These are phyloP conservation scores for Yamadazyma atmosphaerica DNA, from an alignment of 1,139 yeast genomes.

Conservation along the genomic window DNA sequence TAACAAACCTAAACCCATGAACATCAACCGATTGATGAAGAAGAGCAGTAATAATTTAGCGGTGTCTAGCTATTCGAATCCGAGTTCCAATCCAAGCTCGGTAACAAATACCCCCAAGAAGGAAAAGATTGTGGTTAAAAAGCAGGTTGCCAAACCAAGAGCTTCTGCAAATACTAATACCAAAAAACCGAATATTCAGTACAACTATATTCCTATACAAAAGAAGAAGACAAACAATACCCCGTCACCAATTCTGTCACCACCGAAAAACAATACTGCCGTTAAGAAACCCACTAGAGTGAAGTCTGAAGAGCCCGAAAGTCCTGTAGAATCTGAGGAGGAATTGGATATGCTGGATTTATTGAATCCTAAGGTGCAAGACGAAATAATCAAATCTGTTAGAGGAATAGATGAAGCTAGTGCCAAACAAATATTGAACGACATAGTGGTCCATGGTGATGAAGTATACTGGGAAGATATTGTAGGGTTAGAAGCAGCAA, in stretches of 20 bases:
- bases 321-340: slow-evolving; percentile 18
- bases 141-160: slow-evolving; percentile 6
- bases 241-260: slow-evolving; percentile 7
- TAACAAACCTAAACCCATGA: slow-evolving; percentile 43
- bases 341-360: slow-evolving; percentile 18
- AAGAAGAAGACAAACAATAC: slow-evolving; percentile 6
- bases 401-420: slow-evolving; percentile 44
- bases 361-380: slow-evolving; percentile 68
- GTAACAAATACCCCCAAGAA: slow-evolving; percentile 18
- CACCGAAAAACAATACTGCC: neutral
- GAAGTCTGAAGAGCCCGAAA: slow-evolving; percentile 11
- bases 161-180: slow-evolving; percentile 9
- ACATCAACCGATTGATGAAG: slow-evolving; percentile 36
- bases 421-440: slow-evolving; percentile 73
- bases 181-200: slow-evolving; percentile 28
- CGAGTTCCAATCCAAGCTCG: slow-evolving; percentile 13
- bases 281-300: slow-evolving; percentile 1
- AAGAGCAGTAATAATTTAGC: slow-evolving; percentile 2
- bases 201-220: slow-evolving; percentile 26
- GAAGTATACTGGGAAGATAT: slow-evolving; percentile 97
- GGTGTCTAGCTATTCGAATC: neutral
- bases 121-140: slow-evolving; percentile 6
- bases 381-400: slow-evolving; percentile 36
- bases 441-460: slow-evolving; percentile 91
- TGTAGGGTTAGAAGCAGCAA: slow-evolving; percentile 91